Evolutionary conservation across 2,329 filamentous ascomycete species (phyloP), one percentile per base, ranked within the genome.

Genomic region (Pezicula rhizophila): DNA sequence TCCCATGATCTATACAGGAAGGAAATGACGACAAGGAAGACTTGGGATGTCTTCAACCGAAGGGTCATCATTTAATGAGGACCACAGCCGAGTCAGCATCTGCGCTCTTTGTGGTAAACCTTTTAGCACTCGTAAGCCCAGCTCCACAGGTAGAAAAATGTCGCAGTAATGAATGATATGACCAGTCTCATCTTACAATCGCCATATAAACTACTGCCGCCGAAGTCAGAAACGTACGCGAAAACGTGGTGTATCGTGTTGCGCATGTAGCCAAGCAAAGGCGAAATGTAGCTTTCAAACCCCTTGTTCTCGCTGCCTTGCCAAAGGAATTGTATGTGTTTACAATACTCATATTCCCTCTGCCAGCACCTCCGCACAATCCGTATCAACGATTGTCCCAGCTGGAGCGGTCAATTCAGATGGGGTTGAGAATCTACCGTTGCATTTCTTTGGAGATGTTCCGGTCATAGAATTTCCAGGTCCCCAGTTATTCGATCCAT

Each of bases 221-320:
- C n/a, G n/a, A n/a, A n/a, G n/a, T n/a, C 14, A 17, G 6, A 37
- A 17, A n/a, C 34, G 34, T 8, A 37, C 34, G 10, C 34, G 34
- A 6, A 37, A 17, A n/a, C 34, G 34, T 14, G 14, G 14, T 2
- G 14, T 14, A 37, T 37, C 34, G 17, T 37, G 34, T 37, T 17
- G 34, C 6, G 34, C 34, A 5, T 37, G 34, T 37, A 37, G 17
- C 17, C 14, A 14, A 14, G 34, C 34, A 11, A 37, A 37, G 34
- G 10, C 17, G 17, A 62, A 60, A 49, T 62, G 59, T 38, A 53
- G 40, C 23, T 57, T 60, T 37, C 43, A 58, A 20, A n/a, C 45
- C 4, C 56, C 42, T 2, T 60, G 57, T 49, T 44, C 31, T 40
- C 52, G 58, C 39, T 62, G 59, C 39, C 40, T 20, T 5, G 47